Evolutionary conservation across 2,329 filamentous ascomycete species (phyloP), one percentile per base, ranked within the genome.

Genomic region (Polychaeton citri): DNA sequence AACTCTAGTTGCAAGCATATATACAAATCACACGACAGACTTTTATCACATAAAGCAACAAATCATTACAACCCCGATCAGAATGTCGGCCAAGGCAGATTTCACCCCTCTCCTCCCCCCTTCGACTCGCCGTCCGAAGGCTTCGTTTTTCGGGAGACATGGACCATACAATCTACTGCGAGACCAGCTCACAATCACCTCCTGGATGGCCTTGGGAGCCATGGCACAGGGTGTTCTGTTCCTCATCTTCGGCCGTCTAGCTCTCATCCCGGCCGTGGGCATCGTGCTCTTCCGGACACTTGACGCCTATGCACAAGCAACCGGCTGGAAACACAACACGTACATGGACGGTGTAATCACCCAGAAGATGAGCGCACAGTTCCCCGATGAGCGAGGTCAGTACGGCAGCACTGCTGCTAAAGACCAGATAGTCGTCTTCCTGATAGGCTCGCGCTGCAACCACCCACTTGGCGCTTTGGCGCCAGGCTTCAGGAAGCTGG

Each of bases 391-490:
- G 2, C 37, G 49, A 3, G 59, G 60, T 12, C 42, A 49, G 5
- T 51, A 50, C 37, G 47, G 51, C 32, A 39, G 43, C 12, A 50
- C 53, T 30, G 52, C 57, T 5, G 50, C 52, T n/a, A 40, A 45
- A 26, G 40, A 38, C 10, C 48, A 53, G 12, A 37, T 64, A 8
- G 55, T 55, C 13, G 57, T 63, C 28, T 55, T 65, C 40, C 38
- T 62, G 19, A 53, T 64, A 32, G 60, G 61, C 20, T 47, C 54
- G 9, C 38, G 50, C 7, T 42, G 34, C 37, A 54, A 55, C 36
- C 47, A 58, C 33, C 69, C 71, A 0, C 56, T 72, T 1, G 69
- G 71, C 3, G 30, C 63, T 6, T 48, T 72, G 15, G 54, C 59
- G 2, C 69, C 71, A 0, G 61, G 64, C 33, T 60, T 55, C 37